Evolutionary conservation across 1,139 yeast species (phyloP).

Genomic region (Meyerozyma smithsonii): DNA sequence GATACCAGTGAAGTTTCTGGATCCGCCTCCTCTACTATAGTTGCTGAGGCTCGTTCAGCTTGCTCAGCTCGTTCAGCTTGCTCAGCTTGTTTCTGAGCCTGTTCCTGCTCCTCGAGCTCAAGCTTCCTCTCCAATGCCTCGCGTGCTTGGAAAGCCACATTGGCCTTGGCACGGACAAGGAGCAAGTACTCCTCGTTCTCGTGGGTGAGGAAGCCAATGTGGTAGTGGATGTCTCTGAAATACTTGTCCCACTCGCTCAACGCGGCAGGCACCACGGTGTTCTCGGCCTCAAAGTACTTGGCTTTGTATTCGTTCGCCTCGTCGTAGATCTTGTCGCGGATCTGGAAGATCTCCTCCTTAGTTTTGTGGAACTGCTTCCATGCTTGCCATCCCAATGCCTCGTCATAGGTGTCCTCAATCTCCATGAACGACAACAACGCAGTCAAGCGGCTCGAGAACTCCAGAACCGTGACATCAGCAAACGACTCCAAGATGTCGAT

Average conservation of each 20-base stretch:
- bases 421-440: conserved; percentile 26
- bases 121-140: conserved; percentile 32
- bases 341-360: conserved; percentile 49
- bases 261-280: conserved; percentile 25
- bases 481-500: conserved; percentile 67
- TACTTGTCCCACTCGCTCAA: conserved; percentile 48
- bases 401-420: conserved; percentile 21
- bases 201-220: conserved; percentile 53
- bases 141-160: conserved; percentile 70
- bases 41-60: too few relatives aligned
- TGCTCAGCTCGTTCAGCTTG: background rate
- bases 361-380: conserved; percentile 65
- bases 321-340: conserved; percentile 54
- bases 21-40: too few relatives aligned
- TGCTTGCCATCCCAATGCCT: conserved; percentile 49
- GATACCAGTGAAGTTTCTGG: background rate
- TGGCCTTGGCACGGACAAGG: conserved; percentile 76
- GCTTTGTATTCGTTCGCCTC: conserved; percentile 36
- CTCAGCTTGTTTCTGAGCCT: background rate
- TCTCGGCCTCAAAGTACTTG: conserved; percentile 7
- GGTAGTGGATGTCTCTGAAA: conserved; percentile 54
- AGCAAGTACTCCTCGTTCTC: conserved; percentile 72
- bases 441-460: conserved; percentile 39
- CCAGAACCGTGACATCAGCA: conserved; percentile 61
- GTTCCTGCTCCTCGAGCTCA: background rate